Evolutionary conservation across 495 filamentous ascomycete genomes (phyloP), one percentile per base, ranked within the genome.

Genomic region (Margaritispora aquatica): DNA sequence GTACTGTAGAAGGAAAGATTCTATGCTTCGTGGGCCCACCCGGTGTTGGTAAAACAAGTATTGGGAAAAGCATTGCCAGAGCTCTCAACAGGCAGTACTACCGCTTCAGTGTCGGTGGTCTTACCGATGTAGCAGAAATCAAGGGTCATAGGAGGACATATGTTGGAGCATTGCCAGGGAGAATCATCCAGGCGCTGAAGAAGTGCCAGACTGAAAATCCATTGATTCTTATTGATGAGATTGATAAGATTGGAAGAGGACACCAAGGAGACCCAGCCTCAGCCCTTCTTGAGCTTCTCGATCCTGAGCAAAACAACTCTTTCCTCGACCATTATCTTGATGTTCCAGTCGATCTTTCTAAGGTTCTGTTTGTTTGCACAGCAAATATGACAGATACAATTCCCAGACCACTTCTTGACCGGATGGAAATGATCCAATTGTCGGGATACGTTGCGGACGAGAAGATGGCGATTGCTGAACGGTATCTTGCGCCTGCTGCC

Each of bases 311-410:
- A 68, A 99, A 99, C 74, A 89, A 80, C 68, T 96, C 90, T 26
- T 99, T 99, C 81, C 72, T 99, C 51, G 95, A 99, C 64, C 94
- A 99, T 68, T 99, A 99, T 71, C 88, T 99, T 85, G 95, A 99
- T 74, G 92, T 99, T 0, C 95, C 95, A 5, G 93, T 99, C 26
- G 94, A 99, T 72, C 80, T 99, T 36, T 96, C 91, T 47, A 97
- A 96, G 76, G 95, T 99, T 5, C 83, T 99, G 29, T 99, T 99
- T 73, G 95, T 99, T 48, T 99, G 95, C 77, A 99, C 95, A 4
- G 95, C 95, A 36, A 99, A 99, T 68, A 91, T 99, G 83, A 97
- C 92, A 1, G 94, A 99, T 67, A 99, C 95, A 5, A 99, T 99
- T 61, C 95, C 95, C 27, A 84, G 91, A 23, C 95, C 95, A 17